Evolutionary conservation across 768 basidiomycete species (phyloP), one percentile per base, ranked within the genome.

Genomic region (Pleurotus citrinopileatus): DNA sequence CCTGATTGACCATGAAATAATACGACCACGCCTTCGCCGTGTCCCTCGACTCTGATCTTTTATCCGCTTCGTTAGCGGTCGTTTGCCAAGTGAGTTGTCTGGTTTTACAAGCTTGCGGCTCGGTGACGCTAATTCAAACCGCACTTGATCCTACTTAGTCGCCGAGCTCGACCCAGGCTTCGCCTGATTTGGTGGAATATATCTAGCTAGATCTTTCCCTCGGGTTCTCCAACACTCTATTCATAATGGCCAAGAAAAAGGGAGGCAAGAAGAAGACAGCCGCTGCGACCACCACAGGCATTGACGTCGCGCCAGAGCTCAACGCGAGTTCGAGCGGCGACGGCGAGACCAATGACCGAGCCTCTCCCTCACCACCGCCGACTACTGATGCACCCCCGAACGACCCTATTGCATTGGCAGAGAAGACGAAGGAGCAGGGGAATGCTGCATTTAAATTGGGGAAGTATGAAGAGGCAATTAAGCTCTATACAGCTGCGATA

Each of bases 401-500:
- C 22, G 81, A 82, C 22, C 67, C 72, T 20, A 57, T 65, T 3
- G 71, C 73, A 42, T 73, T 72, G 17, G 85, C 87, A 6, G 84
- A 89, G 61, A 76, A 80, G 57, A 62, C 79, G 27, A 89, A 93
- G 66, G 89, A 90, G 62, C 71, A 80, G 52, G 91, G 91, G 12
- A 94, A 94, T 67, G 70, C 73, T 2, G 77, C 84, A 1, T 93
- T 92, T 72, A 91, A 86, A 65, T 78, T 75, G 2, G 79, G 74
- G 53, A 73, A 72, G 58, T 92, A 85, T 65, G 68, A 63, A 2
- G 82, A 87, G 12, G 90, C 91, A n/a, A 75, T 89, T 55, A 84
- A 86, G 20, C 68, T 81, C 1, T 94, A 94, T 70, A 79, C 83
- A 55, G 78, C 84, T 63, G 91, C 91, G 13, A 88, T 91, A 65